Evolutionary conservation across 1,284 basidiomycete species (phyloP).

Genomic region (Malassezia equina): DNA sequence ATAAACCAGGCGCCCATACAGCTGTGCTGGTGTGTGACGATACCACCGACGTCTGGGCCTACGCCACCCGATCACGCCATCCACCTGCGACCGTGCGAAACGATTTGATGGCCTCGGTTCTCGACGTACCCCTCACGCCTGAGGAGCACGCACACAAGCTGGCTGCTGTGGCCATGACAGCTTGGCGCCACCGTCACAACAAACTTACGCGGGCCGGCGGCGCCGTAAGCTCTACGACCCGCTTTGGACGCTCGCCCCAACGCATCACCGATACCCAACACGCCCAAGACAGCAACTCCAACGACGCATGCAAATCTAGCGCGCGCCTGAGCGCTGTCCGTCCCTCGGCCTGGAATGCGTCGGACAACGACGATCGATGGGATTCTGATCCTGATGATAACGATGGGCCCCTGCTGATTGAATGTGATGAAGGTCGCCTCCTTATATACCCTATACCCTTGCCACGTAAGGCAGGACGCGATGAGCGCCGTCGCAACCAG

Average conservation of each 20-base stretch:
- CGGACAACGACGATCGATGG: neutral
- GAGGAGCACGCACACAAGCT: conserved; percentile 3
- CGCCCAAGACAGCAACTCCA: neutral
- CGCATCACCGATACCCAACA: neutral
- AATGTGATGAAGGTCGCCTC: conserved; percentile 10
- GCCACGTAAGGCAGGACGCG: neutral
- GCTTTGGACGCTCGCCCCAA: neutral
- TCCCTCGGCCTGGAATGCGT: neutral
- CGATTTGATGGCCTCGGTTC: neutral
- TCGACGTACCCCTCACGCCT: neutral
- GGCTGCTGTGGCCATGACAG: conserved; percentile 4
- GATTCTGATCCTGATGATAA: neutral
- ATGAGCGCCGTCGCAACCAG: neutral
- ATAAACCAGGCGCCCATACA: conserved; percentile 8
- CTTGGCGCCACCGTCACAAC: conserved; percentile 5
- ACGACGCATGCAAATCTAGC: neutral
- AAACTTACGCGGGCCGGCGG: neutral
- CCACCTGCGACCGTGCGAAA: neutral
- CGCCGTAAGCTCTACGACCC: neutral
- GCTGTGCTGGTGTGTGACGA: conserved; percentile 3
- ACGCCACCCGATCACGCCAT: neutral
- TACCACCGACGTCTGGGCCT: conserved; percentile 12
- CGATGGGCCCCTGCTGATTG: conserved; percentile 1
- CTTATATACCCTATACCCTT: conserved; percentile 2
- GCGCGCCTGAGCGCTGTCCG: neutral